Evolutionary conservation across 1,284 basidiomycete genomes (phyloP), one percentile per base, ranked within the genome.

Genomic region (Tilletia indica): DNA sequence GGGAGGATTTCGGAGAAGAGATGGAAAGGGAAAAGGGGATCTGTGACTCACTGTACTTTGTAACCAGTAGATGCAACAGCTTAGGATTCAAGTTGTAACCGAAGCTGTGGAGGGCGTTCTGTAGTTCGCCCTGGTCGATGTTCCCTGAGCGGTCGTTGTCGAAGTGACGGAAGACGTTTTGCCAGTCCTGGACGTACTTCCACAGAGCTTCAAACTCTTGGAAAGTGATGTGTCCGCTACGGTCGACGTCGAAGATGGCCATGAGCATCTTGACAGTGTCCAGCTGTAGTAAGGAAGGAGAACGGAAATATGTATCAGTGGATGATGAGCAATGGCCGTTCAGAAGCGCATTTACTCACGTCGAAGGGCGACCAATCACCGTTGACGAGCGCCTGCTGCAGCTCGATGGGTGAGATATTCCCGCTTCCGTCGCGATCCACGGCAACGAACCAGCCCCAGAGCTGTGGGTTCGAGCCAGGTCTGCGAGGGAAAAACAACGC

Each of bases 131-230:
- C 71, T 93, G 92, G 88, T 98, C 96, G 85, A 99, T 97, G 31
- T 94, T 94, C 71, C 97, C 96, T 21, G 93, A 96, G 49, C 94
- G 94, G 86, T 99, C 95, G 89, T 92, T 92, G 85, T 99, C 97
- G 78, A 99, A 80, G 68, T 77, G 78, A 16, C 73, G 73, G 73
- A 81, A 81, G 38, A 81, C 77, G 61, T 73, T 76, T 25, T 80
- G 79, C 80, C 80, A 81, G 56, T 80, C 75, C 64, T 80, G 75
- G 47, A 81, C 76, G 73, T 81, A 81, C 68, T 77, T 78, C 77
- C 21, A 68, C 4, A 70, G 68, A 21, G 45, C 68, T 16, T 31
- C 21, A 34, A 75, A 68, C 71, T 80, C 80, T 70, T 80, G 78
- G 75, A 80, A 81, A 71, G 77, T 78, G 73, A 81, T 78, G 51